Conservation (phyloP, 257 asterid species). For the Solanum bulbocastanum region DNA sequence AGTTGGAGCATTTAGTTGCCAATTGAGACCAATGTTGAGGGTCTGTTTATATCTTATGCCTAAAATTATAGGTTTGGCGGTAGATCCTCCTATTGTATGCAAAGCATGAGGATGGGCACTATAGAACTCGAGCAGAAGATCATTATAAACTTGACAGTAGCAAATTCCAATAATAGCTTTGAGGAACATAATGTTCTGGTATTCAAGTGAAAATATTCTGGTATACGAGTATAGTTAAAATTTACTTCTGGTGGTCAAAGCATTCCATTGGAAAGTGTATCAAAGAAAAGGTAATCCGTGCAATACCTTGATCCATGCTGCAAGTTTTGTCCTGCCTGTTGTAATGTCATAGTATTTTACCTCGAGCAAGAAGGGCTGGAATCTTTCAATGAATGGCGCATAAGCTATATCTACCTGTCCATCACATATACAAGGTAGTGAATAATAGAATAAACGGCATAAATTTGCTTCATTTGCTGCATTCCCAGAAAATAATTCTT, state of each 20-base stretch:
- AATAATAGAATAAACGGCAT: neutral
- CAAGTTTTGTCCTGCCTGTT: slow-evolving; percentile 52
- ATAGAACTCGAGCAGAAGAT: neutral
- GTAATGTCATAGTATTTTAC: slow-evolving; percentile 51
- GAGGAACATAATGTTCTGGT: neutral
- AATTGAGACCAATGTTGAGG: neutral
- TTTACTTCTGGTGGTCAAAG: neutral
- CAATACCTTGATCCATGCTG: slow-evolving; percentile 64
- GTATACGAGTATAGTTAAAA: neutral
- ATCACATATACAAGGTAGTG: neutral
- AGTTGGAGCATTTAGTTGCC: neutral
- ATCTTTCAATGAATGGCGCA: slow-evolving; percentile 64
- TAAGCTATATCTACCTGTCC: slow-evolving; percentile 78
- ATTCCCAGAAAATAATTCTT: neutral
- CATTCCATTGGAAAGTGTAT: neutral
- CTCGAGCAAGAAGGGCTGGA: slow-evolving; percentile 37
- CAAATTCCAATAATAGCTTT: neutral
- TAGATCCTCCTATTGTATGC: neutral
- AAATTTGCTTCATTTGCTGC: neutral
- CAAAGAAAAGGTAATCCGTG: neutral
- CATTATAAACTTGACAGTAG: neutral
- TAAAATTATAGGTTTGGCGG: neutral
- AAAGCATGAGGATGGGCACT: neutral
- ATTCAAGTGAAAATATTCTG: neutral
- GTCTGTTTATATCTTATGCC: neutral